A percentile compares a stretch with the other conserved stretches of the same genome.
Evolutionary conservation across 331 rosid genomes (phyloP).

Genomic region (Stylosanthes scabra): DNA sequence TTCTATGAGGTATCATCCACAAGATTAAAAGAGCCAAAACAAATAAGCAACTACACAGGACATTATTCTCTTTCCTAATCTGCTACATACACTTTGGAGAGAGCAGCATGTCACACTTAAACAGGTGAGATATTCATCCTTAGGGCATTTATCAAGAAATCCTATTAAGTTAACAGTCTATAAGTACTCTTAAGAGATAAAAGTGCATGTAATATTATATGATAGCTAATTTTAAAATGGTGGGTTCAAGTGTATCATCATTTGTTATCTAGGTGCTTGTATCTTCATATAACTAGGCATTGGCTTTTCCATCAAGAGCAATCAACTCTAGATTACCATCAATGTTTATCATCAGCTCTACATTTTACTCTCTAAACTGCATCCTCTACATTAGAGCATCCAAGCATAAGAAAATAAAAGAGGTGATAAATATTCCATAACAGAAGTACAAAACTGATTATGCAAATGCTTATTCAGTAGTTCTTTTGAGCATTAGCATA

Average conservation of each 20-base stretch:
- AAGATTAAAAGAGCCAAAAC: conserved; percentile 12
- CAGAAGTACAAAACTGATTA: conserved; percentile 8
- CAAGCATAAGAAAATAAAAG: background rate
- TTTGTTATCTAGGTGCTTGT: conserved; percentile 12
- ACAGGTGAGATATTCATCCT: conserved; percentile 25
- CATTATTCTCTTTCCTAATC: background rate
- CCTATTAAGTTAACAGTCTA: conserved; percentile 21
- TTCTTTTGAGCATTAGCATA: conserved; percentile 5
- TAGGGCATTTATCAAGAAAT: background rate
- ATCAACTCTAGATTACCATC: conserved; percentile 4
- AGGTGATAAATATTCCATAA: background rate
- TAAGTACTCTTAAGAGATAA: conserved; percentile 16
- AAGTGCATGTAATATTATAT: background rate
- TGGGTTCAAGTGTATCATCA: background rate
- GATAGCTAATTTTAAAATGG: conserved; percentile 1
- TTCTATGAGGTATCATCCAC: conserved; percentile 17
- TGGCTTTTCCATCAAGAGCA: conserved; percentile 14
- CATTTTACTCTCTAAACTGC: conserved; percentile 3
- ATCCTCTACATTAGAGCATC: background rate
- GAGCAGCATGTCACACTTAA: conserved; percentile 13
- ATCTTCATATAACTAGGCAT: background rate
- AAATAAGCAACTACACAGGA: background rate
- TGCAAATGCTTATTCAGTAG: conserved; percentile 19
- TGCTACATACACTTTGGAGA: background rate
- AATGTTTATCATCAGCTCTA: conserved; percentile 2